Conservation (phyloP, 2,329 filamentous ascomycete species). For the Cryphonectria parasitica region DNA sequence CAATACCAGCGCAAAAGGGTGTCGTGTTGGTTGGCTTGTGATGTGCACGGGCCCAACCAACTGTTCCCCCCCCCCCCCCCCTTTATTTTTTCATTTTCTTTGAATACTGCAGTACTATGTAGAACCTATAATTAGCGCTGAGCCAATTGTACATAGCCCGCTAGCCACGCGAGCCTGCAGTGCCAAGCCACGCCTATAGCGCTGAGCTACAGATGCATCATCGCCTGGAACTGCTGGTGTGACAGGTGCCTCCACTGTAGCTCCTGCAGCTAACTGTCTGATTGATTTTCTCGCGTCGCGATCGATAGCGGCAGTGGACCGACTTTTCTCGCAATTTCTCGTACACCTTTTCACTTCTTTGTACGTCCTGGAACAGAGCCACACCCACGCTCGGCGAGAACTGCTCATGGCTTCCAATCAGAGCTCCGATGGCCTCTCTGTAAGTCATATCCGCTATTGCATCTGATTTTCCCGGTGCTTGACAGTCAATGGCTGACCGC, state of each 20-base stretch:
- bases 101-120: background rate
- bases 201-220: background rate
- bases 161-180: background rate
- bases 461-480: constrained; percentile 30
- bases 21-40: background rate
- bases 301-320: background rate
- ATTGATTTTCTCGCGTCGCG: constrained; percentile 2
- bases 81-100: background rate
- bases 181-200: background rate
- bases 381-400: constrained; percentile 16
- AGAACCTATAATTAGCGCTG: background rate
- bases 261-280: background rate
- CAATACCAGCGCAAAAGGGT: background rate
- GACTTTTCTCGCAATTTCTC: background rate
- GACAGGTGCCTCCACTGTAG: background rate
- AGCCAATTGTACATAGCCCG: background rate
- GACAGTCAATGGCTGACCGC: constrained; percentile 26
- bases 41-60: background rate
- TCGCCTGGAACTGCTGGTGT: background rate
- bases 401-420: constrained; percentile 42
- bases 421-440: constrained; percentile 37
- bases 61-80: too few relatives aligned
- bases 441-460: constrained; percentile 34
- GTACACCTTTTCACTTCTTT: background rate
- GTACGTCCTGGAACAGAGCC: background rate